Evolutionary conservation across 768 basidiomycete species (phyloP), one percentile per base, ranked within the genome.

Genomic region (Suillus placidus): DNA sequence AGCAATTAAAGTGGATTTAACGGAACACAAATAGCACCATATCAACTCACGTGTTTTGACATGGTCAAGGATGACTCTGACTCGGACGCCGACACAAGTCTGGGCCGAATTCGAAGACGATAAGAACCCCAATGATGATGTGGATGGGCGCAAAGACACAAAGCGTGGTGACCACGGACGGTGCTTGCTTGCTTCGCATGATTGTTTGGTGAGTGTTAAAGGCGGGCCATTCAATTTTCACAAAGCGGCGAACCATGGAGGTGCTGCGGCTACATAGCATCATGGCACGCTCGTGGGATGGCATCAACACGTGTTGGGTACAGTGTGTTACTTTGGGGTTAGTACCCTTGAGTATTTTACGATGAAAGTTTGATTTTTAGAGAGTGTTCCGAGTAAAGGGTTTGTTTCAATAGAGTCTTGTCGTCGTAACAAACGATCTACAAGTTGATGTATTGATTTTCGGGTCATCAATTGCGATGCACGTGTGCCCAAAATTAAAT

Each of bases 211-310:
- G 57, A 12, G 16, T 60, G 57, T 4, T 30, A 32, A 38, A 40
- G 57, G 57, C 38, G 57, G 58, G 42, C 18, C 58, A 26, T 26
- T 26, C 26, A 26, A 26, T 26, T 54, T 54, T 56, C 55, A 35
- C 55, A 23, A 35, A 37, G 35, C 55, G 55, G 35, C 54, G 20
- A 35, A 55, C 26, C 10, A 30, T 30, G 58, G 58, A 42, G 58
- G 40, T 57, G 70, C 71, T 76, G 75, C 72, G 75, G 66, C 69
- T 67, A n/a, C 47, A 43, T 43, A 67, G 26, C 56, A 72, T 70
- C 66, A 67, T 47, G 66, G 68, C 67, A 68, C 71, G 72, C 64
- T 69, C 75, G 76, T 76, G 75, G 70, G 76, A 76, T 13, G 3
- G 49, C n/a, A 64, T 51, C 70, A 55, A 75, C 75, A 76, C 75